Conservation (phyloP, 768 basidiomycete species). For the Nidularia sp. region DNA sequence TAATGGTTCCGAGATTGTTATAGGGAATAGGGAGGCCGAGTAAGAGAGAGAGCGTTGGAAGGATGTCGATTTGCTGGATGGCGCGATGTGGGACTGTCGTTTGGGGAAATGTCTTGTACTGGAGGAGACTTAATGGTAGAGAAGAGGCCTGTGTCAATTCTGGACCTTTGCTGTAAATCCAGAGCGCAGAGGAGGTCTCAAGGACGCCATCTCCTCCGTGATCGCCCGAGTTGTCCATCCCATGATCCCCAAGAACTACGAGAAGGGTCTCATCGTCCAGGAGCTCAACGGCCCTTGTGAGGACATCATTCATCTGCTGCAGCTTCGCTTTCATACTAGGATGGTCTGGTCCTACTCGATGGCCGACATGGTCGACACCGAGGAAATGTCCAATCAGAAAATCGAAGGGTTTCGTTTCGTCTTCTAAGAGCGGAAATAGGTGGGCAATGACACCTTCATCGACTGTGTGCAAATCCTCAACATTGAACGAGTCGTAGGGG, state of each 20-base stretch:
- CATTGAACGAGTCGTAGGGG: constrained; percentile 96
- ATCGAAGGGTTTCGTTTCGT: constrained; percentile 61
- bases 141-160: constrained; percentile 32
- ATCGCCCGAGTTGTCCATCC: constrained; percentile 93
- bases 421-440: constrained; percentile 73
- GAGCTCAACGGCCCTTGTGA: constrained; percentile 64
- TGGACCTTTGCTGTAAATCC: constrained; percentile 86
- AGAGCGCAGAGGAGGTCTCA: constrained; percentile 83
- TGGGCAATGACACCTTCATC: constrained; percentile 86
- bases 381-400: constrained; percentile 90
- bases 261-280: constrained; percentile 88
- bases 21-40: constrained; percentile 93
- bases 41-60: constrained; percentile 83
- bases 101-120: constrained; percentile 57
- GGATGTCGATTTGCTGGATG: constrained; percentile 90
- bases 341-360: constrained; percentile 88
- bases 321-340: constrained; percentile 84
- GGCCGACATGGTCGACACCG: constrained; percentile 95
- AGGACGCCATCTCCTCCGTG: constrained; percentile 88
- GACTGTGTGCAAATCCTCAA: constrained; percentile 95
- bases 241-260: constrained; percentile 92
- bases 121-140: constrained; percentile 50
- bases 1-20: constrained; percentile 88
- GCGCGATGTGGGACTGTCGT: constrained; percentile 49
- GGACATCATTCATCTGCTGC: constrained; percentile 80